Base-by-base conservation (phyloP, 176 grass and related monocot species). In the Triticum monococcum region DNA sequence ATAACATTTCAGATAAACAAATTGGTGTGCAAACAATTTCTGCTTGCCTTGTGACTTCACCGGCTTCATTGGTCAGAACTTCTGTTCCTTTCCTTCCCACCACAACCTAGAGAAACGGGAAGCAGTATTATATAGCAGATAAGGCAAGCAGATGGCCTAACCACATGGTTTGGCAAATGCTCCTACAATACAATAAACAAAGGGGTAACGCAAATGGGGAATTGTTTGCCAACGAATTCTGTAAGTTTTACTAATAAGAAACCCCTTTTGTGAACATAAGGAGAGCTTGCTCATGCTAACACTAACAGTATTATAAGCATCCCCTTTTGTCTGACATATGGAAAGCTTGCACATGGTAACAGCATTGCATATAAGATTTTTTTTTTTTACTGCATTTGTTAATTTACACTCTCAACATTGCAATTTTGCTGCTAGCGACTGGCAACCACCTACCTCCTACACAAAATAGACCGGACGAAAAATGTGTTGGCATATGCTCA, bases 31-130 rank as follows among this genome's bases (percentile, higher is more conserved):
- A 64, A 45, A 70, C 36, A 72, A 4, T 65, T 84, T 83, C 13
- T 13, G 18, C 64, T 91, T 72, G 89, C 97, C 97, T 99, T 17
- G 94, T 96, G 65, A 99, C 89, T 94, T 96, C 94, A 66, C 97
- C 94, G 75, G 94, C 87, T 9, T 99, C 97, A 78, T 99, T 96
- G 8, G 90, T 96, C 61, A 94, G 85, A 68, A 88, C 81, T 32
- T 96, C 92, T 65, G 86, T 85, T 74, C 97, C 96, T 66, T 82
- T 94, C 86, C 94, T 91, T 78, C 93, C 96, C 23, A 99, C 90
- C 63, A 93, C 92, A 50, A 93, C 84, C 97, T 99, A 89, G 32
- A 92, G 72, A 87, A 70, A 66, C 26, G 57, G 13, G 40, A 0
- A 7, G 56, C 52, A 31, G 67, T 22, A 79, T 4, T 16, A 69